phyloP scores from a whole-genome alignment of 805 yeast genomes.

The Ogataea haglerorum region DNA sequence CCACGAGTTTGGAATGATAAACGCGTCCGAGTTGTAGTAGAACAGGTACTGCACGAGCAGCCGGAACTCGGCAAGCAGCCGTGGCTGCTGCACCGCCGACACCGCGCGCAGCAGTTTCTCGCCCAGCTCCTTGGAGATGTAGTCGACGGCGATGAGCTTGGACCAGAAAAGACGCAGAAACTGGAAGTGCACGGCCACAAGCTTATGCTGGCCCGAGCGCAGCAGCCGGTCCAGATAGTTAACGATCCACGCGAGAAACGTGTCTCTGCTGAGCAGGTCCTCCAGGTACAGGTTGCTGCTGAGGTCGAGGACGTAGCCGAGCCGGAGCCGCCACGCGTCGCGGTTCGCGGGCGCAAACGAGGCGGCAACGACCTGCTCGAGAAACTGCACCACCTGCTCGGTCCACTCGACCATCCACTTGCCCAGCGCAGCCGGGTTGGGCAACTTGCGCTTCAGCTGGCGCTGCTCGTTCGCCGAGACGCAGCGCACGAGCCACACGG shows the following conservation, averaged over 20 bases:
- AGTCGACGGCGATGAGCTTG: slow-evolving; percentile 53
- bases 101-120: slow-evolving; percentile 47
- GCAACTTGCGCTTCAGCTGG: slow-evolving; percentile 48
- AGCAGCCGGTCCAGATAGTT: slow-evolving; percentile 40
- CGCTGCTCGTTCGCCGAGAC: slow-evolving; percentile 76
- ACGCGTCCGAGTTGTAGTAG: slow-evolving; percentile 52
- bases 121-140: slow-evolving; percentile 60
- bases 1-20: slow-evolving; percentile 67
- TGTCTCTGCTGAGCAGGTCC: slow-evolving; percentile 56
- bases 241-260: slow-evolving; percentile 63
- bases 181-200: slow-evolving; percentile 37
- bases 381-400: slow-evolving; percentile 64
- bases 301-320: slow-evolving; percentile 59
- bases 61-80: slow-evolving; percentile 26
- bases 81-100: slow-evolving; percentile 18
- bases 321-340: slow-evolving; percentile 43
- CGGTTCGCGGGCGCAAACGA: slow-evolving; percentile 29
- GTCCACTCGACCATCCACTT: slow-evolving; percentile 90
- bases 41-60: slow-evolving; percentile 41
- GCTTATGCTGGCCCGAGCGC: slow-evolving; percentile 11
- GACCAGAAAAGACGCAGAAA: slow-evolving; percentile 69
- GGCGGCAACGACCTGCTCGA: slow-evolving; percentile 49
- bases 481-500: slow-evolving; percentile 88
- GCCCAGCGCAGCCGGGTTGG: slow-evolving; percentile 37
- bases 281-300: slow-evolving; percentile 66